Percentiles rank a stretch among this genome's conserved stretches.
Evolutionary conservation across 129 eudicot genomes (phyloP).

Genomic region (Flaveria sonorensis): DNA sequence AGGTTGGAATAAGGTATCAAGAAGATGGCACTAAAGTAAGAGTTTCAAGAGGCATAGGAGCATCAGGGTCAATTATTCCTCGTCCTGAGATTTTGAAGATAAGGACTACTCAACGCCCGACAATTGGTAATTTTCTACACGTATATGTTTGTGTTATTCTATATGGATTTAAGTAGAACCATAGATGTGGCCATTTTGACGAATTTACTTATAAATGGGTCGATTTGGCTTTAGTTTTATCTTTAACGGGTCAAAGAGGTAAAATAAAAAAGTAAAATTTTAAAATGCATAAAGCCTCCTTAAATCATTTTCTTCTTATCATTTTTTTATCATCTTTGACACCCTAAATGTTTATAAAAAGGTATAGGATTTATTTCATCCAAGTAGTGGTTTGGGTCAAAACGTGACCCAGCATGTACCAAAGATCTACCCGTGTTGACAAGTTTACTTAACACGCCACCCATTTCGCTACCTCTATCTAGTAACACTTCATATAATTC

Average conservation of each 20-base stretch:
- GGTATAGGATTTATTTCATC: too few species aligned
- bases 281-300: neutral
- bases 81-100: constrained; percentile 94
- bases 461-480: neutral
- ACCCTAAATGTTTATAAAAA: neutral
- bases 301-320: neutral
- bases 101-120: constrained; percentile 82
- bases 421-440: too few species aligned
- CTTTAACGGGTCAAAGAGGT: neutral
- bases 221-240: neutral
- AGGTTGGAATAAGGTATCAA: constrained; percentile 71
- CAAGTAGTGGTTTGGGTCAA: too few species aligned
- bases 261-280: neutral
- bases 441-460: neutral
- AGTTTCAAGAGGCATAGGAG: constrained; percentile 84
- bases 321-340: neutral
- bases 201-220: neutral
- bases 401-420: neutral
- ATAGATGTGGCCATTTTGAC: neutral
- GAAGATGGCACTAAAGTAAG: constrained; percentile 95
- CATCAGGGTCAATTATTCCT: constrained; percentile 87
- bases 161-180: neutral
- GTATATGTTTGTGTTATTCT: neutral
- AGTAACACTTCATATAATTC: neutral
- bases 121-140: constrained; percentile 49